phyloP scores from a whole-genome alignment of 1,284 basidiomycete species.

The Irpex sp. region DNA sequence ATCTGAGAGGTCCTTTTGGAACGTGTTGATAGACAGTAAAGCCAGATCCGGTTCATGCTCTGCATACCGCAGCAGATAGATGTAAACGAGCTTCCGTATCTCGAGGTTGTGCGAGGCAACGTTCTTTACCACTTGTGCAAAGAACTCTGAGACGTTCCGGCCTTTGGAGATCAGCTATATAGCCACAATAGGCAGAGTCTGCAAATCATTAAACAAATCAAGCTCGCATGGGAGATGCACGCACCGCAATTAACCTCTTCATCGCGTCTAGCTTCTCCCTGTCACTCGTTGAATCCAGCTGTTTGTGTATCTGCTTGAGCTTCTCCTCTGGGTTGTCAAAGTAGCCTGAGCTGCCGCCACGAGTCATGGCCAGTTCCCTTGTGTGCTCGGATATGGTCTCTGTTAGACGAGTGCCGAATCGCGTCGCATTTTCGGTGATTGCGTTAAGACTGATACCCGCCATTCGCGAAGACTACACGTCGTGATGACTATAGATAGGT shows the following conservation, averaged over 20 bases:
- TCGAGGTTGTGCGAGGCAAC: constrained; percentile 89
- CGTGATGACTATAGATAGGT: background rate
- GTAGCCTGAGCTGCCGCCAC: constrained; percentile 53
- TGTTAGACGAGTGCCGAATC: constrained; percentile 74
- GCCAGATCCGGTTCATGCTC: constrained; percentile 92
- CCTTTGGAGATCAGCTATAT: constrained; percentile 87
- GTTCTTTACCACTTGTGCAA: constrained; percentile 93
- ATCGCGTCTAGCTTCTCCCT: constrained; percentile 90
- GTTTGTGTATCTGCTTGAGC: constrained; percentile 73
- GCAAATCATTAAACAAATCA: background rate
- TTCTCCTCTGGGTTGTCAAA: constrained; percentile 73
- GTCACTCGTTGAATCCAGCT: constrained; percentile 85
- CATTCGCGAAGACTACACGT: constrained; percentile 27
- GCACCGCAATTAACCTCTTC: constrained; percentile 88
- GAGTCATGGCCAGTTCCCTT: constrained; percentile 59
- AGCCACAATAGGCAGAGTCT: constrained; percentile 9
- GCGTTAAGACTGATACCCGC: constrained; percentile 58
- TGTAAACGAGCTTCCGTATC: constrained; percentile 96
- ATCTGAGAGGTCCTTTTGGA: constrained; percentile 95
- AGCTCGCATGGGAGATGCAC: constrained; percentile 24
- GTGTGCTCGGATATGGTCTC: constrained; percentile 79
- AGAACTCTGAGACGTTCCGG: constrained; percentile 88
- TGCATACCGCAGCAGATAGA: constrained; percentile 93
- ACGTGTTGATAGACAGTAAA: constrained; percentile 96
- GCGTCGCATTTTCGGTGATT: constrained; percentile 76